Percentiles rank a stretch among this genome's conserved stretches.
Evolutionary conservation across 2,329 filamentous ascomycete genomes (phyloP).

Genomic region (Leptographium procerum): DNA sequence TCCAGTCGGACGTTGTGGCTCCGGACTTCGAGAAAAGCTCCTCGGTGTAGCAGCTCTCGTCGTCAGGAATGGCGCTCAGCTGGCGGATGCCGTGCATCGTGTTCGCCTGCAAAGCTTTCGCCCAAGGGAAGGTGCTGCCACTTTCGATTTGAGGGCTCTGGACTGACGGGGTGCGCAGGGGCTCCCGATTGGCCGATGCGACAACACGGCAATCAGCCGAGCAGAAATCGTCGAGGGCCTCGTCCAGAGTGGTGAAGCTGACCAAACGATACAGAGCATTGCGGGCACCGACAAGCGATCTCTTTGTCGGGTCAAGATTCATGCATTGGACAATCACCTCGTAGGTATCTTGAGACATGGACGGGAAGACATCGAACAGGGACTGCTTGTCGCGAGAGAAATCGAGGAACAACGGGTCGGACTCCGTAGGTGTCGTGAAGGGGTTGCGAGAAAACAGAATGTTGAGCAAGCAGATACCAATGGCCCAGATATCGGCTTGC

Average conservation of each 20-base stretch:
- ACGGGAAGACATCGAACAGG: conserved; percentile 94
- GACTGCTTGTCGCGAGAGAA: conserved; percentile 90
- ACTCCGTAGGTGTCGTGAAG: conserved; percentile 79
- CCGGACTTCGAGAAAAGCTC: conserved; percentile 77
- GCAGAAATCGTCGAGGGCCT: conserved; percentile 88
- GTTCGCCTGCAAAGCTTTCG: conserved; percentile 72
- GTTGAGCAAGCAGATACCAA: conserved; percentile 93
- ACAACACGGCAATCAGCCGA: conserved; percentile 65
- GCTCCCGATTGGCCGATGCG: conserved; percentile 83
- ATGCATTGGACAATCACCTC: conserved; percentile 86
- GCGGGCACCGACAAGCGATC: conserved; percentile 67
- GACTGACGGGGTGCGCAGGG: conserved; percentile 88
- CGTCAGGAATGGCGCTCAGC: conserved; percentile 73
- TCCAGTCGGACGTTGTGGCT: conserved; percentile 59
- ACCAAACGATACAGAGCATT: conserved; percentile 68
- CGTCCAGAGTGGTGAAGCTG: conserved; percentile 89
- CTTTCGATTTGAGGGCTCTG: conserved; percentile 69
- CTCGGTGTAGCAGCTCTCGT: conserved; percentile 68
- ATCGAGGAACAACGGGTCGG: conserved; percentile 87
- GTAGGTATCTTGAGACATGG: conserved; percentile 96
- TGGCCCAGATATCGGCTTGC: conserved; percentile 91
- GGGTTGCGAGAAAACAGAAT: conserved; percentile 95
- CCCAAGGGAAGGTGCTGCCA: conserved; percentile 81
- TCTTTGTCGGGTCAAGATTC: conserved; percentile 81
- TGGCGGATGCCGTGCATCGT: conserved; percentile 63